phyloP scores from a whole-genome alignment of 352 stramenopile species.

The Pythium phragmitis region DNA sequence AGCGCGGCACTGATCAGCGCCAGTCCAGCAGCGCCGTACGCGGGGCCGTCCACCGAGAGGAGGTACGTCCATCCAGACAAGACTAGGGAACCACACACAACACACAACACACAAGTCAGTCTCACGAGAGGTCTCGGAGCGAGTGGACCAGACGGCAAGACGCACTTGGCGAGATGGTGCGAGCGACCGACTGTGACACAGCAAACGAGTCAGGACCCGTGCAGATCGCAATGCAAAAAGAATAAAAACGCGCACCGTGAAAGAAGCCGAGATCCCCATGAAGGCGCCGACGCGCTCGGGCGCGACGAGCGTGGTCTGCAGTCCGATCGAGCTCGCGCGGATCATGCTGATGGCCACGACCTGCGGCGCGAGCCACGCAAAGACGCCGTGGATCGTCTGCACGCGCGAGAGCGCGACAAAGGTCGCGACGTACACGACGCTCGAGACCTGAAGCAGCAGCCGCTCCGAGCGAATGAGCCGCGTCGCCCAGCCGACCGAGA shows the following conservation, averaged over 20 bases:
- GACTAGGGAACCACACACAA: slow-evolving; percentile 34
- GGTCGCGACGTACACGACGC: slow-evolving; percentile 65
- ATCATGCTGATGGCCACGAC: slow-evolving; percentile 66
- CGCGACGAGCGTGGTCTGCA: slow-evolving; percentile 71
- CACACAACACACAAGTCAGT: neutral
- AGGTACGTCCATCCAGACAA: slow-evolving; percentile 80
- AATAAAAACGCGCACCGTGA: slow-evolving; percentile 48
- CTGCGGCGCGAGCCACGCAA: slow-evolving; percentile 61
- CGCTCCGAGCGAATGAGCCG: slow-evolving; percentile 48
- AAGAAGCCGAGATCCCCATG: slow-evolving; percentile 76
- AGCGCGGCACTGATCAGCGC: slow-evolving; percentile 52
- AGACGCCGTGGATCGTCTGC: slow-evolving; percentile 46
- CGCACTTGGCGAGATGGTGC: slow-evolving; percentile 74
- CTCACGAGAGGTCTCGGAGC: neutral
- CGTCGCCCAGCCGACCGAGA: slow-evolving; percentile 56
- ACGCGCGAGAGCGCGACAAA: slow-evolving; percentile 67
- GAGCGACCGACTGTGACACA: slow-evolving; percentile 55
- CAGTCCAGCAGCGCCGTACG: slow-evolving; percentile 64
- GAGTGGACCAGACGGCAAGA: slow-evolving; percentile 16
- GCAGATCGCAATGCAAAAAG: neutral
- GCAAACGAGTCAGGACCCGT: neutral
- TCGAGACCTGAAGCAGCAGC: slow-evolving; percentile 61
- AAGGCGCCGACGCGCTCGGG: slow-evolving; percentile 71
- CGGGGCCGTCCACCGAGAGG: slow-evolving; percentile 63
- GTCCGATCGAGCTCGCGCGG: slow-evolving; percentile 71